These are phyloP conservation scores for Vanderwaltozyma yarrowii DNA, from an alignment of 805 yeast species.

Conservation along the genomic window DNA sequence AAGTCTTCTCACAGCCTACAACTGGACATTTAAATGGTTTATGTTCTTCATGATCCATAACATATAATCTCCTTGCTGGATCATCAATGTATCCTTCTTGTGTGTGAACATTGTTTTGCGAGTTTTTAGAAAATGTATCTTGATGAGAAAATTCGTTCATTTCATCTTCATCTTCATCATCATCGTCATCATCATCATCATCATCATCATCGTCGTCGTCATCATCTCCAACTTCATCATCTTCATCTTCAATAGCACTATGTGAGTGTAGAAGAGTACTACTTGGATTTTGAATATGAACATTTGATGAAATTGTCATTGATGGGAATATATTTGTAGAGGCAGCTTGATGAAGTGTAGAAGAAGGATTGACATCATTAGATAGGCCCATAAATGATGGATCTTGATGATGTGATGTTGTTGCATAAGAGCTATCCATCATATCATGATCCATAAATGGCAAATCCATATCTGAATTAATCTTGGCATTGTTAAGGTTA, in stretches of 20 bases:
- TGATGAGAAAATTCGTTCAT: neutral
- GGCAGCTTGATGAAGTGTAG: neutral
- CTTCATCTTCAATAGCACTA: neutral
- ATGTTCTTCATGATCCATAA: slow-evolving; percentile 84
- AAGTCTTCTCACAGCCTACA: slow-evolving; percentile 94
- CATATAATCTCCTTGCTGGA: slow-evolving; percentile 91
- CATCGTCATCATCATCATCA: slow-evolving; percentile 2
- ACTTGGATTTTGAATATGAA: neutral
- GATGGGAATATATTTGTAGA: neutral
- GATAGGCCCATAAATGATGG: neutral
- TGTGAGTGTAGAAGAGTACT: neutral
- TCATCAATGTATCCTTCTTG: slow-evolving; percentile 64
- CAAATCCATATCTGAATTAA: neutral
- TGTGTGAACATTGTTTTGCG: slow-evolving; percentile 31
- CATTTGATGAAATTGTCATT: neutral
- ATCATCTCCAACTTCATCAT: slow-evolving; percentile 7
- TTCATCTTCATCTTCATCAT: slow-evolving; percentile 1
- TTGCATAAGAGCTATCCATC: neutral
- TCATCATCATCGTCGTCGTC: slow-evolving; percentile 19
- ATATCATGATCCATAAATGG: neutral
- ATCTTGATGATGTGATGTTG: neutral
- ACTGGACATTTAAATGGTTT: slow-evolving; percentile 97
- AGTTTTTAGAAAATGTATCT: neutral
- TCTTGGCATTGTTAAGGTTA: neutral
- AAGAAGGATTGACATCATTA: neutral